Evolutionary conservation across 2,329 filamentous ascomycete species (phyloP).

Genomic region (Colletotrichum sp.): DNA sequence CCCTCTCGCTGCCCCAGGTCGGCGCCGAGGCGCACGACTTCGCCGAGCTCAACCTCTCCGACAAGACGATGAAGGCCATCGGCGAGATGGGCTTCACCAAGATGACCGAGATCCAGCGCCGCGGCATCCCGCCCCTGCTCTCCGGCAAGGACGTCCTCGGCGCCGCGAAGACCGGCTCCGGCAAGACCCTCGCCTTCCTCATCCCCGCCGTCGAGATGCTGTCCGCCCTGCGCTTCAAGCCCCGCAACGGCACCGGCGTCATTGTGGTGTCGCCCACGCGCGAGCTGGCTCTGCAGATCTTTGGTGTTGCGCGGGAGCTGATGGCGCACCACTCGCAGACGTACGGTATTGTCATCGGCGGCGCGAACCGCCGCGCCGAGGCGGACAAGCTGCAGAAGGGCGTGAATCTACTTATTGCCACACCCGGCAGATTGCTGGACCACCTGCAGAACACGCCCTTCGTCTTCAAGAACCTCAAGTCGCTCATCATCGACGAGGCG

Average conservation of each 20-base stretch:
- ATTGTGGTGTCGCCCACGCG: constrained; percentile 92
- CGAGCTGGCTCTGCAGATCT: constrained; percentile 94
- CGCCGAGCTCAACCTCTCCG: constrained; percentile 81
- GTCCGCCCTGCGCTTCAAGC: constrained; percentile 89
- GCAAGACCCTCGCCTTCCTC: constrained; percentile 94
- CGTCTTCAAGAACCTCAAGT: constrained; percentile 89
- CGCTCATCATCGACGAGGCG: constrained; percentile 93
- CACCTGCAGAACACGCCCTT: constrained; percentile 95
- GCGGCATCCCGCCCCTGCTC: constrained; percentile 85
- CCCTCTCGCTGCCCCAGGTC: constrained; percentile 59
- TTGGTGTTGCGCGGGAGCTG: constrained; percentile 90
- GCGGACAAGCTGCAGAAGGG: constrained; percentile 94
- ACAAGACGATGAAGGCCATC: constrained; percentile 88
- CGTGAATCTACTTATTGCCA: constrained; percentile 93
- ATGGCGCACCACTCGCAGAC: constrained; percentile 94
- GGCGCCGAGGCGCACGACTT: constrained; percentile 73
- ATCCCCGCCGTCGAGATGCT: constrained; percentile 96
- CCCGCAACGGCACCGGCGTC: constrained; percentile 89
- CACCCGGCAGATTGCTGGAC: constrained; percentile 89
- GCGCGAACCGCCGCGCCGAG: constrained; percentile 88
- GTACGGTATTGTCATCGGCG: constrained; percentile 94
- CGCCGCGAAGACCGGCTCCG: constrained; percentile 93
- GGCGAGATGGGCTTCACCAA: constrained; percentile 89
- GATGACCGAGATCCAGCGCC: constrained; percentile 94
- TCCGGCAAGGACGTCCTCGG: constrained; percentile 92